Percentiles rank a stretch among this genome's conserved stretches.
These are phyloP conservation scores for Boletus edulis DNA, from an alignment of 768 basidiomycete species.

Conservation along the genomic window DNA sequence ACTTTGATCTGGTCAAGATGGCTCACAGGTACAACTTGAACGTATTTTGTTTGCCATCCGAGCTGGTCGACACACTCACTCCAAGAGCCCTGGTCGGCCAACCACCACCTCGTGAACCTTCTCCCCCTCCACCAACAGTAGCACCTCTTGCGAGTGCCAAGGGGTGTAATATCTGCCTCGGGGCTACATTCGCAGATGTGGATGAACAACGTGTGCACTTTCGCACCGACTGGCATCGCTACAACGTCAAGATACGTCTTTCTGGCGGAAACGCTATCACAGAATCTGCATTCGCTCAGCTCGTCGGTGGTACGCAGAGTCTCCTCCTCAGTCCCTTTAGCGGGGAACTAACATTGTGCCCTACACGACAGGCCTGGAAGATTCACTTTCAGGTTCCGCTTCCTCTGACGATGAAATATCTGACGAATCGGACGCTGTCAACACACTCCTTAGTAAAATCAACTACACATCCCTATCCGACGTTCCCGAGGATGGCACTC, in stretches of 20 bases:
- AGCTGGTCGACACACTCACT: conserved; percentile 67
- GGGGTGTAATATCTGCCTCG: conserved; percentile 72
- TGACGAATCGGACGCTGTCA: conserved; percentile 65
- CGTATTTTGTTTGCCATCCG: conserved; percentile 69
- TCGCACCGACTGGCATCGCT: conserved; percentile 96
- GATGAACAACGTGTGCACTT: conserved; percentile 86
- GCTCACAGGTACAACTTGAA: conserved; percentile 41
- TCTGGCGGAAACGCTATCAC: conserved; percentile 59
- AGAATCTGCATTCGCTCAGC: conserved; percentile 68
- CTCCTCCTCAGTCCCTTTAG: neutral
- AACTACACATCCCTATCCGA: conserved; percentile 45
- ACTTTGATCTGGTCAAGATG: conserved; percentile 14
- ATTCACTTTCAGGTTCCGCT: conserved; percentile 90
- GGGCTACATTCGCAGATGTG: conserved; percentile 65
- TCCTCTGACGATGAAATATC: conserved; percentile 59
- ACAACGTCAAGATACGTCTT: conserved; percentile 86
- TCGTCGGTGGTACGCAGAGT: conserved; percentile 70
- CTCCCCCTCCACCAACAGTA: conserved; percentile 34
- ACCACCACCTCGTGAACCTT: conserved; percentile 29
- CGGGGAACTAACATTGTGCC: neutral
- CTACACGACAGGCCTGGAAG: conserved; percentile 57
- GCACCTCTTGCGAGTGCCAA: conserved; percentile 35
- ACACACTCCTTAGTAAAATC: conserved; percentile 62
- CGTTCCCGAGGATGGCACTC: conserved; percentile 39
- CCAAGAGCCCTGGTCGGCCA: conserved; percentile 59